phyloP scores from a whole-genome alignment of 2,329 filamentous ascomycete species.

The Acrocalymma vagum region DNA sequence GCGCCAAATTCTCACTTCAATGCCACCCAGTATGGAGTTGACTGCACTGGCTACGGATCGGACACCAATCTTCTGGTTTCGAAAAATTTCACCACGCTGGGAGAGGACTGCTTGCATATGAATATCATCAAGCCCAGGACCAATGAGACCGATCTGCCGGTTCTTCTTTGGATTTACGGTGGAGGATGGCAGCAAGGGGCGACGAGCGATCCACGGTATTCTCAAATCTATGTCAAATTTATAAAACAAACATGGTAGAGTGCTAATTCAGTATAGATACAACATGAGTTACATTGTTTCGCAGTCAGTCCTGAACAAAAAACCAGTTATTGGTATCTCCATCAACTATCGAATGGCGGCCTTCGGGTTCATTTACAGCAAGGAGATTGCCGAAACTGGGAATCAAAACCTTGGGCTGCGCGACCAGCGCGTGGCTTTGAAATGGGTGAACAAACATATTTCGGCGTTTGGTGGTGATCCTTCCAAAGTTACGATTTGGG shows the following conservation, averaged over 20 bases:
- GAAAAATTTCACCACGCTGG: conserved; percentile 30
- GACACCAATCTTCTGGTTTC: conserved; percentile 33
- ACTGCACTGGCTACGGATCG: conserved; percentile 36
- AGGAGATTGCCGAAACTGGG: conserved; percentile 45
- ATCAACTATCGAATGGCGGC: conserved; percentile 60
- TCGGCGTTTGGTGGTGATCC: conserved; percentile 60
- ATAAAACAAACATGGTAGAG: neutral
- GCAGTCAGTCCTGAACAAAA: conserved; percentile 38
- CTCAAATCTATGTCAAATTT: neutral
- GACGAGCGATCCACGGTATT: conserved; percentile 40
- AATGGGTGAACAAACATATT: conserved; percentile 71
- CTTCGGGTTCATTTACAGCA: conserved; percentile 59
- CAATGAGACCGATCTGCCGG: conserved; percentile 27
- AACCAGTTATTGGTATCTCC: conserved; percentile 43
- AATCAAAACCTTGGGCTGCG: conserved; percentile 63
- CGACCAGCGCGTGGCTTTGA: conserved; percentile 67
- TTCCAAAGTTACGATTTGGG: conserved; percentile 66
- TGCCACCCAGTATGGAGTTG: conserved; percentile 33
- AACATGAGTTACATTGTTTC: conserved; percentile 42
- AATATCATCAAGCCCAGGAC: conserved; percentile 41
- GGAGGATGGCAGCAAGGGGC: conserved; percentile 43
- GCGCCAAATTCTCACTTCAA: conserved; percentile 22
- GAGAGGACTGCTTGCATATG: conserved; percentile 56
- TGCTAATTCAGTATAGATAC: conserved; percentile 22
- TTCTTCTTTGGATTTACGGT: conserved; percentile 45